Conservation (phyloP, 1,139 yeast species). For the Hemisphaericaspora xylanilytica region DNA sequence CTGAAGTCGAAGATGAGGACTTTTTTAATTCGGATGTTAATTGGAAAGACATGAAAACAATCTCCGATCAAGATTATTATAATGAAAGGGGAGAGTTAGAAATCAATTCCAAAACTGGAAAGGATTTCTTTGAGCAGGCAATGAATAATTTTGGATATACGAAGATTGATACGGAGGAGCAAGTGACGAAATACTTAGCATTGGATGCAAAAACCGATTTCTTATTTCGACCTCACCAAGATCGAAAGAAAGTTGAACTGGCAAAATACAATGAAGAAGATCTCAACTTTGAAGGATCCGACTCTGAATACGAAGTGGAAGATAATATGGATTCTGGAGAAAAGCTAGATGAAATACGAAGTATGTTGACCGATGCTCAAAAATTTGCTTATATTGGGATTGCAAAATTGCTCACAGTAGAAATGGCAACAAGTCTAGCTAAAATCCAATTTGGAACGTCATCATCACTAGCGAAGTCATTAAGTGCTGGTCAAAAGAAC, state of each 20-base stretch:
- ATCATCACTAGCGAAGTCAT: constrained; percentile 52
- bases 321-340: constrained; percentile 51
- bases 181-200: constrained; percentile 71
- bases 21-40: constrained; percentile 33
- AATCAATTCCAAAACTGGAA: constrained; percentile 22
- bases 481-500: constrained; percentile 73
- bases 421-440: constrained; percentile 80
- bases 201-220: constrained; percentile 84
- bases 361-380: constrained; percentile 78
- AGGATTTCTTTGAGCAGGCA: constrained; percentile 23
- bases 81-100: constrained; percentile 52
- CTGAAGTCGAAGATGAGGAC: constrained; percentile 28
- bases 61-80: constrained; percentile 50
- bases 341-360: constrained; percentile 77
- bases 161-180: constrained; percentile 82
- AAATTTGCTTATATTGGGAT: constrained; percentile 91
- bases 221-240: constrained; percentile 46
- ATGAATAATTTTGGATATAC: constrained; percentile 64
- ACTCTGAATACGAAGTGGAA: constrained; percentile 32
- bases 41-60: constrained; percentile 56
- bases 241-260: constrained; percentile 13
- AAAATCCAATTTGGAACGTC: constrained; percentile 52
- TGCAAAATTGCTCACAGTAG: constrained; percentile 69
- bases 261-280: constrained; percentile 23
- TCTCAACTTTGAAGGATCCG: constrained; percentile 26